Percentiles rank a stretch among this genome's conserved stretches.
phyloP scores from a whole-genome alignment of 1,284 basidiomycete species.

The Trichosporon sp. region DNA sequence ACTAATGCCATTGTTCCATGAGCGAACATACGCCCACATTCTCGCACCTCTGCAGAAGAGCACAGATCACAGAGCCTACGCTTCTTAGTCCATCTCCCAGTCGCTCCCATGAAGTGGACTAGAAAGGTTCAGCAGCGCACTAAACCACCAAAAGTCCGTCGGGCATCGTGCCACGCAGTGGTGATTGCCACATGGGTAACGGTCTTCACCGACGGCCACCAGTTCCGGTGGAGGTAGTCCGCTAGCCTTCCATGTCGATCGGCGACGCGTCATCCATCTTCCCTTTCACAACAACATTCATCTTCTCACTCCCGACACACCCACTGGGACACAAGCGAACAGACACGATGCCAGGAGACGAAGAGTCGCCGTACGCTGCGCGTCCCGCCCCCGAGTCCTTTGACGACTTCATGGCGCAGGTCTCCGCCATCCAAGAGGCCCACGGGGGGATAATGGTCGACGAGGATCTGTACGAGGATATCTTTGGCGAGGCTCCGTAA shows the following conservation, averaged over 20 bases:
- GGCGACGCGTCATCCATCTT: slow-evolving; percentile 5
- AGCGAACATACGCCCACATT: too few species aligned
- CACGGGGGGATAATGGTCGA: slow-evolving; percentile 32
- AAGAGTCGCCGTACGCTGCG: slow-evolving; percentile 25
- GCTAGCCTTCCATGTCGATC: neutral
- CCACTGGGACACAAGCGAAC: neutral
- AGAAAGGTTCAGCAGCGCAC: too few species aligned
- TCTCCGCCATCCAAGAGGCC: slow-evolving; percentile 19
- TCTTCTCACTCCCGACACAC: neutral
- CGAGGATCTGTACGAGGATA: slow-evolving; percentile 34
- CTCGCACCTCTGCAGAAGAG: neutral
- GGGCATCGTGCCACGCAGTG: neutral
- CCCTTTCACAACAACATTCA: neutral
- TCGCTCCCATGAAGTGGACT: too few species aligned
- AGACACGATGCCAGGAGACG: neutral
- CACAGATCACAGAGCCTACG: too few species aligned
- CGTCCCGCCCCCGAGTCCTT: slow-evolving; percentile 26
- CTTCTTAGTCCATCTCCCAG: too few species aligned
- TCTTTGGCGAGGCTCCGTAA: slow-evolving; percentile 32
- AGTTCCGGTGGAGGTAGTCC: slow-evolving; percentile 1
- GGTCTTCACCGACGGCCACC: neutral
- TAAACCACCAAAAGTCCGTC: neutral
- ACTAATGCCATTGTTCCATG: too few species aligned
- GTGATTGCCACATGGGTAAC: neutral
- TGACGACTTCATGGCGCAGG: slow-evolving; percentile 28